Evolutionary conservation across 164 flowering plant genomes (phyloP).

Genomic region (Nelumbo lutea): DNA sequence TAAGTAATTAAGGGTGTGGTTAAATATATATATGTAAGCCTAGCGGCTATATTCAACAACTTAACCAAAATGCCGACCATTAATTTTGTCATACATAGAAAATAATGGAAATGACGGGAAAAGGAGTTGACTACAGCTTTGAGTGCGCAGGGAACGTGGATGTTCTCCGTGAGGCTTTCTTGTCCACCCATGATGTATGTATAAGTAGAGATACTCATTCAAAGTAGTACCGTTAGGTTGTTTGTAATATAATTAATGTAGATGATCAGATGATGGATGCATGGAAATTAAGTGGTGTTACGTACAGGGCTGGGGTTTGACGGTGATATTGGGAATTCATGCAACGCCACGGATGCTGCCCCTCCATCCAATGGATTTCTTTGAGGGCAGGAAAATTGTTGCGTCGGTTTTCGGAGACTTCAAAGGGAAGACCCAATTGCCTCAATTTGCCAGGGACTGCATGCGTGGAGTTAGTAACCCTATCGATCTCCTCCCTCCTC

Average conservation of each 20-base stretch:
- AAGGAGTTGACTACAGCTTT: slow-evolving; percentile 74
- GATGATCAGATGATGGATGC: neutral
- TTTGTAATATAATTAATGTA: too few species aligned
- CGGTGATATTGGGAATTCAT: slow-evolving; percentile 63
- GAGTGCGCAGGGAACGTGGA: slow-evolving; percentile 67
- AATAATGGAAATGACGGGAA: slow-evolving; percentile 50
- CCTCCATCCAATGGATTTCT: slow-evolving; percentile 82
- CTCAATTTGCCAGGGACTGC: slow-evolving; percentile 49
- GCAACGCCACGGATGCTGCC: slow-evolving; percentile 56
- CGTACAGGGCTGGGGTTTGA: slow-evolving; percentile 74
- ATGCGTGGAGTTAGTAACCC: slow-evolving; percentile 44
- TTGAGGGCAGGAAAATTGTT: slow-evolving; percentile 46
- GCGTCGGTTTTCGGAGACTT: slow-evolving; percentile 65
- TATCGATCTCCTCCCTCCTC: neutral
- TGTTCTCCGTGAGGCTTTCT: slow-evolving; percentile 66
- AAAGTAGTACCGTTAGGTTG: neutral
- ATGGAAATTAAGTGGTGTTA: neutral
- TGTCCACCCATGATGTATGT: slow-evolving; percentile 59
- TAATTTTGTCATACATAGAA: slow-evolving; percentile 20
- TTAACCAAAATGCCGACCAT: slow-evolving; percentile 9
- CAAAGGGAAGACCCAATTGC: slow-evolving; percentile 67
- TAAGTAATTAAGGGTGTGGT: slow-evolving; percentile 1
- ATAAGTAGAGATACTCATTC: neutral
- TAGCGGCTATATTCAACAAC: neutral
- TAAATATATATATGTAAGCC: too few species aligned